phyloP scores from a whole-genome alignment of 352 stramenopile species.

The Globisporangium irregulare region DNA sequence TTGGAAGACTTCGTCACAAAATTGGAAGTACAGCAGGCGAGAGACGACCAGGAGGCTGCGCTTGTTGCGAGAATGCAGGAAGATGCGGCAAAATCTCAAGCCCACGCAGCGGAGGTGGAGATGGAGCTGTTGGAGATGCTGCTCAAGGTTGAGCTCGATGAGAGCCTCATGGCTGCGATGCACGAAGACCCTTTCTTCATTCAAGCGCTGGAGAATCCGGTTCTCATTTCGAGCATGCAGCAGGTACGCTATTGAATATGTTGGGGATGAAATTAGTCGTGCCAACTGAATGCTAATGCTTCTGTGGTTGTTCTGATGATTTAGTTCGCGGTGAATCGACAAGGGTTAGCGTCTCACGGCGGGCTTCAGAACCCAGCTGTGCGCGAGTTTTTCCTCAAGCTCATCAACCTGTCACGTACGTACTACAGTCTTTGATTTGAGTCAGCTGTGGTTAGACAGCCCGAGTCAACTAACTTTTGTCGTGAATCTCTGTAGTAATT shows the following conservation, averaged over 20 bases:
- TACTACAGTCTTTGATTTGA: background rate
- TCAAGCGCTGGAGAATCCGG: slow-evolving; percentile 41
- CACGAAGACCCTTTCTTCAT: slow-evolving; percentile 56
- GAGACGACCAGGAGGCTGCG: background rate
- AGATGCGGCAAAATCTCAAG: background rate
- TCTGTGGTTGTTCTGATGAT: slow-evolving; percentile 4
- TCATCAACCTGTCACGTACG: slow-evolving; percentile 61
- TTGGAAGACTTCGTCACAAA: slow-evolving; percentile 38
- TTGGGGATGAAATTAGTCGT: background rate
- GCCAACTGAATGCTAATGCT: background rate
- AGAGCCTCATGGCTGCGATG: slow-evolving; percentile 56
- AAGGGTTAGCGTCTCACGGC: slow-evolving; percentile 32
- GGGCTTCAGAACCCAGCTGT: slow-evolving; percentile 35
- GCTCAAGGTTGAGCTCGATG: slow-evolving; percentile 42
- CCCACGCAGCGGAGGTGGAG: slow-evolving; percentile 15
- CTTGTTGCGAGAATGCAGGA: slow-evolving; percentile 5
- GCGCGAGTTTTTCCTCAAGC: slow-evolving; percentile 58
- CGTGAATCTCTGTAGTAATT: slow-evolving; percentile 2
- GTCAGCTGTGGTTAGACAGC: background rate
- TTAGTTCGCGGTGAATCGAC: slow-evolving; percentile 57
- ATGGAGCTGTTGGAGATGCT: slow-evolving; percentile 42
- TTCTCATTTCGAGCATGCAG: slow-evolving; percentile 58
- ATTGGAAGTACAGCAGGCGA: slow-evolving; percentile 22
- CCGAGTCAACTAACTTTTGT: background rate
- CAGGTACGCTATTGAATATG: slow-evolving; percentile 32